These are phyloP conservation scores for Vanilla planifolia DNA, from an alignment of 106 monocot species.

Conservation along the genomic window DNA sequence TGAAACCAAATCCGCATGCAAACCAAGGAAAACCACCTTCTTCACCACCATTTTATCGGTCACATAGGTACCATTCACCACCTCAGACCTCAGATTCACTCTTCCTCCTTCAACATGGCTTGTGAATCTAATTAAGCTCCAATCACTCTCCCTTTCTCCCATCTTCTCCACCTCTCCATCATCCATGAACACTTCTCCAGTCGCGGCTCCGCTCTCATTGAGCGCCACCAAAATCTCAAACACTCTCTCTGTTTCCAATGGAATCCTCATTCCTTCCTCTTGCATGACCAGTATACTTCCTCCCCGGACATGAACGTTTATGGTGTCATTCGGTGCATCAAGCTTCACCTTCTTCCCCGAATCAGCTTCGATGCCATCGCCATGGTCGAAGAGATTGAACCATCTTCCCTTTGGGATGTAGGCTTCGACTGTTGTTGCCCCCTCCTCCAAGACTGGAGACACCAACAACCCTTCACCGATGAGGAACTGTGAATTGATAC, in stretches of 20 bases:
- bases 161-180: constrained; percentile 21
- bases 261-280: neutral
- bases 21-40: constrained; percentile 7
- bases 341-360: constrained; percentile 5
- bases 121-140: constrained; percentile 6
- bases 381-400: constrained; percentile 15
- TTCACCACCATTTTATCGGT: constrained; percentile 10
- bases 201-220: neutral
- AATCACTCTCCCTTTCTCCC: constrained; percentile 14
- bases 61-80: constrained; percentile 14
- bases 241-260: neutral
- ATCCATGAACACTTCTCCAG: constrained; percentile 13
- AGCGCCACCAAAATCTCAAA: constrained; percentile 10
- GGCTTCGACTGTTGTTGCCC: constrained; percentile 5
- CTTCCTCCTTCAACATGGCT: neutral
- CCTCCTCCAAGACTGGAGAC: constrained; percentile 11
- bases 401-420: constrained; percentile 15
- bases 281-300: constrained; percentile 8
- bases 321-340: constrained; percentile 7
- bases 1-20: neutral
- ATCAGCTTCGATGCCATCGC: neutral
- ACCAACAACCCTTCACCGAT: constrained; percentile 23
- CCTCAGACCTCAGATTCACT: neutral
- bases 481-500: constrained; percentile 48
- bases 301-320: constrained; percentile 18